phyloP scores from a whole-genome alignment of 352 stramenopile genomes.

The Pythium monospermum region DNA sequence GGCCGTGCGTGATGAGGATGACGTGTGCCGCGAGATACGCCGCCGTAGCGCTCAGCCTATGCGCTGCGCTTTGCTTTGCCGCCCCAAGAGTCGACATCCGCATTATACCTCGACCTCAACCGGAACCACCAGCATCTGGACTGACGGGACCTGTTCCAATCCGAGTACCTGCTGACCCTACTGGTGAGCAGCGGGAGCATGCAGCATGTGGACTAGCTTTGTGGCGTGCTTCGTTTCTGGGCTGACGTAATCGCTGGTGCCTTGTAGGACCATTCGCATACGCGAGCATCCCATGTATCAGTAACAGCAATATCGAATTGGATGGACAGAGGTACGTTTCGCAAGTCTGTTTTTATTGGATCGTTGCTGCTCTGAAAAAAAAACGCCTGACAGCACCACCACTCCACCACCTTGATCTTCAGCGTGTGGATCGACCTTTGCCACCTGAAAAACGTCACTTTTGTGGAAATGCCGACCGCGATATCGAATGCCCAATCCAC shows the following conservation, averaged over 20 bases:
- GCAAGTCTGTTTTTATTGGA: not conserved
- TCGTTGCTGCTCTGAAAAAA: not conserved
- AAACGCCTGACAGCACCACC: not conserved
- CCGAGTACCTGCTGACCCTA: conserved; percentile 37
- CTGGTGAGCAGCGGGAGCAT: conserved; percentile 31
- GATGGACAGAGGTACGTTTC: conserved; percentile 36
- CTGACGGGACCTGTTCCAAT: conserved; percentile 34
- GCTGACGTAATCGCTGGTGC: too few relatives aligned
- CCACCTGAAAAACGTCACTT: conserved; percentile 56
- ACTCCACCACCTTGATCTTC: not conserved
- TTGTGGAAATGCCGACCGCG: conserved; percentile 17
- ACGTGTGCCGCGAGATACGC: not conserved
- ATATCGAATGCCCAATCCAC: not conserved
- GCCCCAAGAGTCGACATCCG: conserved; percentile 59
- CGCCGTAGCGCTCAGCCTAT: conserved; percentile 19
- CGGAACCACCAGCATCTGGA: conserved; percentile 8
- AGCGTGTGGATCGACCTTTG: conserved; percentile 63
- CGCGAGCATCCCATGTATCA: conserved; percentile 40
- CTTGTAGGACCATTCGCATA: conserved; percentile 28
- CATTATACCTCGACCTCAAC: conserved; percentile 34
- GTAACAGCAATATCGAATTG: conserved; percentile 35
- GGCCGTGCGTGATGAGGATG: conserved; percentile 10
- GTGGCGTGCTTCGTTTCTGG: too few relatives aligned
- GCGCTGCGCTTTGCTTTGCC: conserved; percentile 24
- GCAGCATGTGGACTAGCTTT: too few relatives aligned